Conservation (phyloP, 2,329 filamentous ascomycete species). For the Leptographium flavum region DNA sequence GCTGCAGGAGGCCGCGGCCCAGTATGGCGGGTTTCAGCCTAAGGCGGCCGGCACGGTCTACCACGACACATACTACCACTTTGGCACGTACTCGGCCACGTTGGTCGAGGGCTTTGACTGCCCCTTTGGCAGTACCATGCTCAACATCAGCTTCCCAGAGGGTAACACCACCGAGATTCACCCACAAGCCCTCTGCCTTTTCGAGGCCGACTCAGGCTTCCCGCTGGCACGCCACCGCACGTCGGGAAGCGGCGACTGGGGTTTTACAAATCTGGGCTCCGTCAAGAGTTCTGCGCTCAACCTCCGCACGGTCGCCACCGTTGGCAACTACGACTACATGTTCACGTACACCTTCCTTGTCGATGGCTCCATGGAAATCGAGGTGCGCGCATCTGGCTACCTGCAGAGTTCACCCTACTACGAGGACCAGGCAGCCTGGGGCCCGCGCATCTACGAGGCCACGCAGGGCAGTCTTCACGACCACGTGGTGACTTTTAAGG, state of each 20-base stretch:
- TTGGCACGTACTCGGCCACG: constrained; percentile 21
- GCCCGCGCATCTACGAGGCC: constrained; percentile 20
- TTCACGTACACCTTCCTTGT: constrained; percentile 21
- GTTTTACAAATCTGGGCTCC: constrained; percentile 17
- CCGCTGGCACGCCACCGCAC: constrained; percentile 22
- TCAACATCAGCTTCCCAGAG: constrained; percentile 19
- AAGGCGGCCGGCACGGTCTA: constrained; percentile 26
- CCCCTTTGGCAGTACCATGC: constrained; percentile 23
- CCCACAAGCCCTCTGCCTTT: constrained; percentile 23
- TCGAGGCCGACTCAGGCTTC: constrained; percentile 22
- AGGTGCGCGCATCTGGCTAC: constrained; percentile 23
- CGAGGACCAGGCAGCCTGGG: constrained; percentile 19
- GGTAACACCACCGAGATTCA: constrained; percentile 17
- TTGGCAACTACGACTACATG: constrained; percentile 29
- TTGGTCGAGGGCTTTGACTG: constrained; percentile 29
- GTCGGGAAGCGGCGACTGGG: constrained; percentile 2
- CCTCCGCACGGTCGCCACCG: constrained; percentile 23
- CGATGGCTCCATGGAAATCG: constrained; percentile 23
- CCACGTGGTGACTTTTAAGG: constrained; percentile 25
- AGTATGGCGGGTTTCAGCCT: constrained; percentile 34
- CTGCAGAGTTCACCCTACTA: constrained; percentile 21
- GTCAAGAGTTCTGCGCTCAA: constrained; percentile 21
- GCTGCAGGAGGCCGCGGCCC: constrained; percentile 36
- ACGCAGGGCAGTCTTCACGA: constrained; percentile 23
- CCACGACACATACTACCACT: constrained; percentile 24